Percentiles rank a stretch among this genome's conserved stretches.
These are phyloP conservation scores for Papiliotrema terrestris DNA, from an alignment of 1,284 basidiomycete species.

Conservation along the genomic window DNA sequence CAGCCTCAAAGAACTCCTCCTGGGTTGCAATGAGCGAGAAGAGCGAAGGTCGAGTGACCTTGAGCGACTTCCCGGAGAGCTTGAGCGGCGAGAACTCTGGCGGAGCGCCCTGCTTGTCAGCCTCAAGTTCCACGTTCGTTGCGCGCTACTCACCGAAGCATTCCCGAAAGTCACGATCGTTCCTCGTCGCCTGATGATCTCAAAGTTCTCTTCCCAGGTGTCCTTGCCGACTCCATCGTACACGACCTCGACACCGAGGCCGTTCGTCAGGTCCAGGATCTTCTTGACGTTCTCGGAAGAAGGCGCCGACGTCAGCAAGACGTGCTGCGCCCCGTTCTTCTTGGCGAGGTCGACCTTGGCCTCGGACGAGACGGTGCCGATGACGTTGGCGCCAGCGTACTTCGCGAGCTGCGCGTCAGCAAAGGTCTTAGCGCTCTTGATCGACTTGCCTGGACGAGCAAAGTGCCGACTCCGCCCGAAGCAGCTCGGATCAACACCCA, in stretches of 20 bases:
- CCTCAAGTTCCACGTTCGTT: background rate
- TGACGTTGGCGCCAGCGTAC: slow-evolving; percentile 73
- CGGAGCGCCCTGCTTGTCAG: slow-evolving; percentile 19
- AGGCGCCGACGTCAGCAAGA: slow-evolving; percentile 67
- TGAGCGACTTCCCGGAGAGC: slow-evolving; percentile 77
- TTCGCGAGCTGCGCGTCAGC: slow-evolving; percentile 46
- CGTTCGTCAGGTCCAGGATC: slow-evolving; percentile 74
- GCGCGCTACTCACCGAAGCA: slow-evolving; percentile 61
- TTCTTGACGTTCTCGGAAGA: slow-evolving; percentile 56
- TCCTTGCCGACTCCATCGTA: slow-evolving; percentile 94
- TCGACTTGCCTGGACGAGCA: slow-evolving; percentile 52
- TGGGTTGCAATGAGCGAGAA: slow-evolving; percentile 63
- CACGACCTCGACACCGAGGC: slow-evolving; percentile 74
- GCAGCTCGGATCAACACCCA: slow-evolving; percentile 69
- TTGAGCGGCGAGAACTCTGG: slow-evolving; percentile 66
- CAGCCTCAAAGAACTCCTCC: slow-evolving; percentile 67
- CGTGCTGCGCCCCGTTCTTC: slow-evolving; percentile 76
- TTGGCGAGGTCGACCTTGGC: slow-evolving; percentile 84
- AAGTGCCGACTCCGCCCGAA: slow-evolving; percentile 66
- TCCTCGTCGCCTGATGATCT: slow-evolving; percentile 70
- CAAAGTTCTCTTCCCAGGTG: slow-evolving; percentile 82
- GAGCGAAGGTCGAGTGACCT: slow-evolving; percentile 64
- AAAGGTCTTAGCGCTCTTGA: background rate
- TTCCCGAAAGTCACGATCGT: slow-evolving; percentile 84
- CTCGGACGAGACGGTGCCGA: slow-evolving; percentile 84